Percentiles rank a stretch among this genome's conserved stretches.
Conservation (phyloP, 139 green algal genomes). For the Tetradesmus obliquus region DNA sequence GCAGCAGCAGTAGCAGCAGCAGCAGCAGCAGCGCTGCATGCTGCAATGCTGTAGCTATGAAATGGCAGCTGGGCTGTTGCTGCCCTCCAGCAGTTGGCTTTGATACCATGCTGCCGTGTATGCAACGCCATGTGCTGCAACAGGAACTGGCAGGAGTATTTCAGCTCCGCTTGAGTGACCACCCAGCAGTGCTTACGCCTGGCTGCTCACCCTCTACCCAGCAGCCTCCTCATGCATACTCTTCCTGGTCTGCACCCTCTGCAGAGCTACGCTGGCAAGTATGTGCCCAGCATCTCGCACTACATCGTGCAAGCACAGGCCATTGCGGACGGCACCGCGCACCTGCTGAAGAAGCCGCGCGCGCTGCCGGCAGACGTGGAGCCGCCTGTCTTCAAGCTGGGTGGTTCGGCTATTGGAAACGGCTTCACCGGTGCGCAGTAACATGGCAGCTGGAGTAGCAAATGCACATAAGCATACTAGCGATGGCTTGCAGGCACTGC, state of each 20-base stretch:
- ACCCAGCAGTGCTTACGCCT: too few species aligned
- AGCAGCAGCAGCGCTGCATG: neutral
- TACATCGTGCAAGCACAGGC: conserved; percentile 65
- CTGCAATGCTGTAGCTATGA: too few species aligned
- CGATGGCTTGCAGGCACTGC: neutral
- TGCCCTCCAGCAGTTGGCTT: too few species aligned
- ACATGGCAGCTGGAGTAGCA: neutral
- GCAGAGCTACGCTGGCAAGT: conserved; percentile 65
- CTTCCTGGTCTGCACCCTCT: neutral
- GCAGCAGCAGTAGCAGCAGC: neutral
- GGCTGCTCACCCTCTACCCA: too few species aligned
- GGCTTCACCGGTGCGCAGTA: conserved; percentile 62
- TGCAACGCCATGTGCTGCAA: too few species aligned
- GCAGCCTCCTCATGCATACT: too few species aligned
- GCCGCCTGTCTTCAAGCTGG: conserved; percentile 58
- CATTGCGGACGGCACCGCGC: conserved; percentile 37
- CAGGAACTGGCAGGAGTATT: too few species aligned
- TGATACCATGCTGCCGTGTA: too few species aligned
- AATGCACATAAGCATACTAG: neutral
- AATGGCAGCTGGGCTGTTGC: too few species aligned
- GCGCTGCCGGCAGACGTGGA: conserved; percentile 32
- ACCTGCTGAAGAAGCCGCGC: conserved; percentile 35
- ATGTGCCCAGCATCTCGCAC: conserved; percentile 65
- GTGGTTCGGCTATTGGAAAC: conserved; percentile 65
- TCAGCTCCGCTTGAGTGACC: too few species aligned